Conservation (phyloP, 2,329 filamentous ascomycete species). For the Zymoseptoria tritici region DNA sequence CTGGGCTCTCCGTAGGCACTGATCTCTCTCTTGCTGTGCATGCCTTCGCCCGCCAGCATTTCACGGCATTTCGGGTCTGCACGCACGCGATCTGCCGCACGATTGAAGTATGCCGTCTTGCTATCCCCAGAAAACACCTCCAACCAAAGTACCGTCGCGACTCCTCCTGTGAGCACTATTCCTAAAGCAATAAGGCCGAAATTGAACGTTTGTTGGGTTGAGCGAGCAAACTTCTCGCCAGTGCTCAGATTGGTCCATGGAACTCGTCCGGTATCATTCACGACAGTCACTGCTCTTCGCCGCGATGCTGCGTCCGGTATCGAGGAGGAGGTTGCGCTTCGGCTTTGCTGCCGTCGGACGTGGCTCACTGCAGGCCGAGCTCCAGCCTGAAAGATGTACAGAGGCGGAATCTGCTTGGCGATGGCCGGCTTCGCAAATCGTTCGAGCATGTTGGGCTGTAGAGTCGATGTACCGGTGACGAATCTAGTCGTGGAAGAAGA, state of each 20-base stretch:
- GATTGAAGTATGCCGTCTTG: slow-evolving; percentile 82
- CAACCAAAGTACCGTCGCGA: slow-evolving; percentile 68
- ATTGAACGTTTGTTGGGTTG: slow-evolving; percentile 87
- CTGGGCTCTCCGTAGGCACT: slow-evolving; percentile 74
- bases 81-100: slow-evolving; percentile 72
- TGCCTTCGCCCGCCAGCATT: slow-evolving; percentile 58
- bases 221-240: slow-evolving; percentile 71
- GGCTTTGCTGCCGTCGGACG: slow-evolving; percentile 3
- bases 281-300: slow-evolving; percentile 67
- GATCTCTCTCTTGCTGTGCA: slow-evolving; percentile 57
- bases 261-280: slow-evolving; percentile 77
- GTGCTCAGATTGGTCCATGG: slow-evolving; percentile 70
- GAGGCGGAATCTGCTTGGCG: slow-evolving; percentile 6
- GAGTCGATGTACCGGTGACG: neutral
- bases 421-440: slow-evolving; percentile 3
- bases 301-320: slow-evolving; percentile 34
- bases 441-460: slow-evolving; percentile 10
- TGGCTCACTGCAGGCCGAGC: slow-evolving; percentile 2
- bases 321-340: slow-evolving; percentile 19
- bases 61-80: slow-evolving; percentile 62
- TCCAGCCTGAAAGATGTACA: slow-evolving; percentile 8
- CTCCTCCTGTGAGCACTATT: slow-evolving; percentile 66
- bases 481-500: neutral
- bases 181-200: slow-evolving; percentile 70
- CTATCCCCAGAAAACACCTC: slow-evolving; percentile 79